A percentile compares a stretch with the other conserved stretches of the same genome.
Evolutionary conservation across 2,329 filamentous ascomycete species (phyloP).

Genomic region (Pyrenophora graminea): DNA sequence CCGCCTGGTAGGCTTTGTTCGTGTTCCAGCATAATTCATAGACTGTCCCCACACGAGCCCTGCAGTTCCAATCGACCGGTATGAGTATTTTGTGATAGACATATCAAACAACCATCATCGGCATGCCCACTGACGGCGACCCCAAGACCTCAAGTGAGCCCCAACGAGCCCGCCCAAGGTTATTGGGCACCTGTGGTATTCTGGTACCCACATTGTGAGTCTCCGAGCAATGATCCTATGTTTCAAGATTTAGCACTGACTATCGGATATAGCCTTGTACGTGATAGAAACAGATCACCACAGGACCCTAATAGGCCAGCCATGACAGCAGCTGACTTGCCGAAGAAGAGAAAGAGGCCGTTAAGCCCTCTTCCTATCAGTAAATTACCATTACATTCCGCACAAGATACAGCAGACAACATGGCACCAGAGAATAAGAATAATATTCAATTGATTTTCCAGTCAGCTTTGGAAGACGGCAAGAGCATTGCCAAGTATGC

Average conservation of each 20-base stretch:
- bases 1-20: conserved; percentile 1
- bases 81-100: conserved; percentile 33
- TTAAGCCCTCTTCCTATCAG: conserved; percentile 22
- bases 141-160: conserved; percentile 33
- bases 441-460: conserved; percentile 7
- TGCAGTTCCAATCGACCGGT: conserved; percentile 14
- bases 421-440: conserved; percentile 1
- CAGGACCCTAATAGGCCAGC: conserved; percentile 27
- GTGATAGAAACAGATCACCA: conserved; percentile 33
- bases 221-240: background rate
- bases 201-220: conserved; percentile 36
- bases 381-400: conserved; percentile 19
- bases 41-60: background rate
- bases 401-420: conserved; percentile 7
- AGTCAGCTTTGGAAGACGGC: conserved; percentile 5
- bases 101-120: conserved; percentile 22
- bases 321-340: conserved; percentile 39
- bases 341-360: conserved; percentile 41
- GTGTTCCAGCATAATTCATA: background rate
- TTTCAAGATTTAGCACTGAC: conserved; percentile 4
- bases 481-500: conserved; percentile 22
- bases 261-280: conserved; percentile 33
- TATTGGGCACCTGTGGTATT: conserved; percentile 36
- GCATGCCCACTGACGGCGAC: conserved; percentile 38
- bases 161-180: conserved; percentile 26